A percentile compares a stretch with the other conserved stretches of the same genome.
phyloP scores from a whole-genome alignment of 139 green algal genomes.

The Closterium sp. region DNA sequence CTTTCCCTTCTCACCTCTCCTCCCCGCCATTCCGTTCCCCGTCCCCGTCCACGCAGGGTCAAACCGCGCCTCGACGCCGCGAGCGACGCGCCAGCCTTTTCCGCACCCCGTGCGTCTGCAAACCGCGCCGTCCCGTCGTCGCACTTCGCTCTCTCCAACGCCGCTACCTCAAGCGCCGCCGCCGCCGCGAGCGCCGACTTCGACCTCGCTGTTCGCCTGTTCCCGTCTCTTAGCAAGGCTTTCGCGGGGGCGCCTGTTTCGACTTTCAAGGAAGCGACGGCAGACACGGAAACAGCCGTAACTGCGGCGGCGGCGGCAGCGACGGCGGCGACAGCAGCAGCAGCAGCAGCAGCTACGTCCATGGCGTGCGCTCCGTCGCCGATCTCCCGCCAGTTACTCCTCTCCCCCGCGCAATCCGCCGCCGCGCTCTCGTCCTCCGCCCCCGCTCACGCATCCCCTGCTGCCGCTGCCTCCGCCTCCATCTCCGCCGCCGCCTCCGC shows the following conservation, averaged over 20 bases:
- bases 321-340: too few species aligned
- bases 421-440: not conserved
- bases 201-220: not conserved
- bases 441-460: not conserved
- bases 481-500: not conserved
- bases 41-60: not conserved
- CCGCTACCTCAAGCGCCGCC: too few species aligned
- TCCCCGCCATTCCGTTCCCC: not conserved
- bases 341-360: not conserved
- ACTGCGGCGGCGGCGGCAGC: too few species aligned
- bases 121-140: too few species aligned
- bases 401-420: not conserved
- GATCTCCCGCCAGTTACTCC: not conserved
- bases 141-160: too few species aligned
- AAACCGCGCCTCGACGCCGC: not conserved
- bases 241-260: not conserved
- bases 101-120: not conserved
- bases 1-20: not conserved
- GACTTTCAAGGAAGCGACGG: not conserved
- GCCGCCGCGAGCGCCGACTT: not conserved
- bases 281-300: not conserved
- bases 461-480: not conserved
- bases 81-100: not conserved
- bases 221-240: not conserved
- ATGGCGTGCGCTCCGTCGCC: not conserved